phyloP scores from a whole-genome alignment of 1,139 yeast genomes.

The Kodamaea ohmeri region DNA sequence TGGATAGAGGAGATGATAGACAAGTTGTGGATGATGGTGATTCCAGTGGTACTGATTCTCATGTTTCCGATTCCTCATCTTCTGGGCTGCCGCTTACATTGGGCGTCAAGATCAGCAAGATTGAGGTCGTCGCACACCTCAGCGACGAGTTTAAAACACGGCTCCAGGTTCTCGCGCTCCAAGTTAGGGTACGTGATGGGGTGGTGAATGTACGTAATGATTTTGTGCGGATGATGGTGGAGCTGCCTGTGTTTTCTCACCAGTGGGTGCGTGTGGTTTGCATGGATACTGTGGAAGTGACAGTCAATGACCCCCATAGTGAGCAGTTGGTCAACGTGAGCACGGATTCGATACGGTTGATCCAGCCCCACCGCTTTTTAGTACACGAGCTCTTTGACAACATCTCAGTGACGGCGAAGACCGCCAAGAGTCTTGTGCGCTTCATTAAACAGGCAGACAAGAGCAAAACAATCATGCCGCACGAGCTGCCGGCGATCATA shows the following conservation, averaged over 20 bases:
- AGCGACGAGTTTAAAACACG: constrained; percentile 50
- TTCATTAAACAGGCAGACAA: constrained; percentile 34
- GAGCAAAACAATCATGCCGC: constrained; percentile 21
- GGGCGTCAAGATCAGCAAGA: constrained; percentile 11
- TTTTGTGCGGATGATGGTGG: constrained; percentile 49
- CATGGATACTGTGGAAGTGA: constrained; percentile 34
- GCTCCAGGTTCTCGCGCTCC: constrained; percentile 39
- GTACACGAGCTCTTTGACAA: constrained; percentile 63
- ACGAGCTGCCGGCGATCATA: constrained; percentile 40
- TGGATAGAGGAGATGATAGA: too few species aligned
- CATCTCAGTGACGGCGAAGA: constrained; percentile 51
- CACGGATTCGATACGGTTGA: constrained; percentile 34
- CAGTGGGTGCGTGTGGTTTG: constrained; percentile 54
- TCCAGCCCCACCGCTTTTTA: constrained; percentile 53
- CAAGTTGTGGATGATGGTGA: too few species aligned
- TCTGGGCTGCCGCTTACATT: background rate
- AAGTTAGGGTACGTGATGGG: constrained; percentile 19
- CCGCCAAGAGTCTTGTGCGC: constrained; percentile 51
- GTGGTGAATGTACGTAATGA: constrained; percentile 26
- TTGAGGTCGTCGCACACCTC: constrained; percentile 28
- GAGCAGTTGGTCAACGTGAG: constrained; percentile 20
- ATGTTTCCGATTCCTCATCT: background rate
- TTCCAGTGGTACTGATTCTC: background rate
- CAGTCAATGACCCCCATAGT: constrained; percentile 18
- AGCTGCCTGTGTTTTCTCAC: constrained; percentile 47